phyloP scores from a whole-genome alignment of 768 basidiomycete genomes.

The Hypholoma fasciculare region DNA sequence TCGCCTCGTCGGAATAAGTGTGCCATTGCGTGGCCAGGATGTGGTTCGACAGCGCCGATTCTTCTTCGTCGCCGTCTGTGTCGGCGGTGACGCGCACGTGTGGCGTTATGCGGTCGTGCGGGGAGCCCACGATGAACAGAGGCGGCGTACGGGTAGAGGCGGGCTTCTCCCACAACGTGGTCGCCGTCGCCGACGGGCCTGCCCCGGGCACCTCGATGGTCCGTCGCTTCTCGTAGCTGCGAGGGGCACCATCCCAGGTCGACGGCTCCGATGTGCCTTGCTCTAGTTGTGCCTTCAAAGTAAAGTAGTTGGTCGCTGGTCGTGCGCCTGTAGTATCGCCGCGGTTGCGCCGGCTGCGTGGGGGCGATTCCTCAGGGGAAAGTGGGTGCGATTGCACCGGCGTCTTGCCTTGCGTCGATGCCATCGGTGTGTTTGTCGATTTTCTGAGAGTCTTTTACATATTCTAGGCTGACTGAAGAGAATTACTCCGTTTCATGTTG shows the following conservation, averaged over 20 bases:
- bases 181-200: constrained; percentile 33
- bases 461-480: no score
- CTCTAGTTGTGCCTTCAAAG: constrained; percentile 63
- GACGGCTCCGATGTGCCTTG: constrained; percentile 30
- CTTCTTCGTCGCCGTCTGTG: constrained; percentile 32
- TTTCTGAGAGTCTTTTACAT: no score
- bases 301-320: constrained; percentile 53
- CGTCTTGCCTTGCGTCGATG: constrained; percentile 45
- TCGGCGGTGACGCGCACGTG: constrained; percentile 35
- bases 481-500: neutral
- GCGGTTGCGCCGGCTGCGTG: constrained; percentile 50
- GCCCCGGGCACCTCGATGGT: constrained; percentile 17
- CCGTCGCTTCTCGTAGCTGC: constrained; percentile 44
- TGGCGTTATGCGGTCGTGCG: constrained; percentile 29
- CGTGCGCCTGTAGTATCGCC: constrained; percentile 17
- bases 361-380: constrained; percentile 52
- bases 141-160: constrained; percentile 27
- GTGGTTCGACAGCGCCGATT: constrained; percentile 36
- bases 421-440: constrained; percentile 21
- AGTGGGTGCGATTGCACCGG: constrained; percentile 76
- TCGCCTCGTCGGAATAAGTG: constrained; percentile 71
- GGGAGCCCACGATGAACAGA: constrained; percentile 44
- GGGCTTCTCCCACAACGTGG: constrained; percentile 35
- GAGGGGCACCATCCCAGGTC: constrained; percentile 53
- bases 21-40: constrained; percentile 77